phyloP scores from a whole-genome alignment of 805 yeast genomes.

The Citeromyces matritensis region DNA sequence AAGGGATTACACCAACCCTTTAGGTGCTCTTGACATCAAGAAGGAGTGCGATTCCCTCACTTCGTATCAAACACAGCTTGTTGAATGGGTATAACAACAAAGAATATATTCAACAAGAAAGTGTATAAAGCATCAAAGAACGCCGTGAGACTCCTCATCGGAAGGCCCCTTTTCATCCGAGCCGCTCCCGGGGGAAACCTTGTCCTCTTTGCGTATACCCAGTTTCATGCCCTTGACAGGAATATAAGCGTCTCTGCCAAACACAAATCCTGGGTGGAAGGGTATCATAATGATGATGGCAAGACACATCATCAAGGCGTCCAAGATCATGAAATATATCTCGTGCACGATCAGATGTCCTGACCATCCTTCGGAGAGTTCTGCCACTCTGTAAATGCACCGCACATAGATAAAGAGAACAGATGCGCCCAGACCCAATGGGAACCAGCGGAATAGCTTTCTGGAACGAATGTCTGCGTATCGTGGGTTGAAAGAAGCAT shows the following conservation, averaged over 20 bases:
- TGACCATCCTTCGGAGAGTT: slow-evolving; percentile 57
- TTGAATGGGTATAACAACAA: too few species aligned
- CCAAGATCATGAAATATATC: slow-evolving; percentile 40
- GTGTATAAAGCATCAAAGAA: too few species aligned
- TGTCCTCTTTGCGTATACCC: slow-evolving; percentile 1
- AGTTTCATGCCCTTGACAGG: slow-evolving; percentile 3
- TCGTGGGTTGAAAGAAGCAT: slow-evolving; percentile 18
- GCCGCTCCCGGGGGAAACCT: neutral
- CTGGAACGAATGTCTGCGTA: slow-evolving; percentile 19
- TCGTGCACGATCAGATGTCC: slow-evolving; percentile 54
- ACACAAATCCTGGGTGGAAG: slow-evolving; percentile 51
- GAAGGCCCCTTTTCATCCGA: too few species aligned
- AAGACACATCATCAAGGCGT: slow-evolving; percentile 44
- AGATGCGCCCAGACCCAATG: slow-evolving; percentile 27
- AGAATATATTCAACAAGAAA: too few species aligned
- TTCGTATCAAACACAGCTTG: too few species aligned
- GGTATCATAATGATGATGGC: slow-evolving; percentile 30
- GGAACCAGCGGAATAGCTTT: slow-evolving; percentile 22
- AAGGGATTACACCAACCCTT: too few species aligned
- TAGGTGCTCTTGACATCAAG: too few species aligned
- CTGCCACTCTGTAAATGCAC: slow-evolving; percentile 61
- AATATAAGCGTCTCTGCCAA: slow-evolving; percentile 11
- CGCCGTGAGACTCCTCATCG: too few species aligned
- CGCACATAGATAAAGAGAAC: slow-evolving; percentile 45
- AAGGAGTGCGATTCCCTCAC: too few species aligned